Percentiles rank a stretch among this genome's conserved stretches.
phyloP scores from a whole-genome alignment of 306 rosid genomes.

The Lagenaria siceraria region DNA sequence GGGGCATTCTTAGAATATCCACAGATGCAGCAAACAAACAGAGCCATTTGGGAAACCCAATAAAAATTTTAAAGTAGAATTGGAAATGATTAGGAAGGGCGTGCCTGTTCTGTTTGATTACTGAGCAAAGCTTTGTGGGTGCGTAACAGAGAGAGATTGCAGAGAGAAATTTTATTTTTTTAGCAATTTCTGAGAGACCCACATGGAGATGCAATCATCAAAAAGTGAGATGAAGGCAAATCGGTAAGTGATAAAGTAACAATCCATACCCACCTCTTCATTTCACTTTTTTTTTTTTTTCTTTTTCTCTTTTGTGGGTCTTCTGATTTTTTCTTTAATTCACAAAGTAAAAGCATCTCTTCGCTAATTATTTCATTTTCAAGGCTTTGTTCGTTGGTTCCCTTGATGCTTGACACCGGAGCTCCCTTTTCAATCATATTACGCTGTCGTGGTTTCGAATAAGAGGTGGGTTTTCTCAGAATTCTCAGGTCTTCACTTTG shows the following conservation, averaged over 20 bases:
- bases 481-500: background rate
- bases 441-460: conserved; percentile 21
- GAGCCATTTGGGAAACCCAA: conserved; percentile 15
- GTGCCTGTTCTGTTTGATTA: conserved; percentile 32
- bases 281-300: conserved; percentile 14
- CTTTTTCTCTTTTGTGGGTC: conserved; percentile 17
- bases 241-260: conserved; percentile 27
- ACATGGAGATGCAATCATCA: conserved; percentile 29
- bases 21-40: conserved; percentile 19
- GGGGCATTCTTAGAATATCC: background rate
- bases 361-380: conserved; percentile 31
- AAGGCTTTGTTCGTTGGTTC: conserved; percentile 44
- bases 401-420: conserved; percentile 59
- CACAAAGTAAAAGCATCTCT: conserved; percentile 26
- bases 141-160: conserved; percentile 1
- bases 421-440: conserved; percentile 46
- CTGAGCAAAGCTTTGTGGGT: conserved; percentile 21
- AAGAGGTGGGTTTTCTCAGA: conserved; percentile 24
- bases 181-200: conserved; percentile 28
- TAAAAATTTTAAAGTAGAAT: background rate
- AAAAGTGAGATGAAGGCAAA: conserved; percentile 22
- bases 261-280: background rate
- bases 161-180: conserved; percentile 6
- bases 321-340: conserved; percentile 25
- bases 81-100: conserved; percentile 13